Conservation (phyloP, 805 yeast genomes). For the Kuraishia floccosa region DNA sequence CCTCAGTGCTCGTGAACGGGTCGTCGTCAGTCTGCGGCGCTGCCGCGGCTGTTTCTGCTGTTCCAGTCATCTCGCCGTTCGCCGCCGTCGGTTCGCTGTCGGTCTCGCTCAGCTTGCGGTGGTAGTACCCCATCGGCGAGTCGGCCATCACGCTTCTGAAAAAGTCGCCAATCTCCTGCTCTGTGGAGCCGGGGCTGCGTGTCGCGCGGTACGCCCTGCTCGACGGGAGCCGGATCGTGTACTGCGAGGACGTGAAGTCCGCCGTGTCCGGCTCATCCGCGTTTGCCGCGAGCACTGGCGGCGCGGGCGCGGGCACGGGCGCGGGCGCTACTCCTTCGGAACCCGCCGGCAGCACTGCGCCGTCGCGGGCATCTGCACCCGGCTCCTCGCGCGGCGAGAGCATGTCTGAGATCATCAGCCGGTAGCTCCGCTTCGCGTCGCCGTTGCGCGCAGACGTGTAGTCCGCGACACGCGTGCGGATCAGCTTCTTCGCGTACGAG, state of each 20-base stretch:
- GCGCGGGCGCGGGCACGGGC: neutral
- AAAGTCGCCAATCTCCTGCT: slow-evolving; percentile 1
- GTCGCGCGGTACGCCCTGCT: neutral
- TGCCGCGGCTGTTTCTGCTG: neutral
- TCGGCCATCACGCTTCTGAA: slow-evolving; percentile 1
- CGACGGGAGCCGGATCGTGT: neutral
- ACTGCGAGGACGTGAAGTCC: neutral
- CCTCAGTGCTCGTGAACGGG: slow-evolving; percentile 5
- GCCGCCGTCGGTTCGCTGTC: neutral
- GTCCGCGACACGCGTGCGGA: slow-evolving; percentile 5
- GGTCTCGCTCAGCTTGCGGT: neutral
- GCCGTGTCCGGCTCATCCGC: neutral
- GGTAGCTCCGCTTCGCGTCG: too few relatives aligned
- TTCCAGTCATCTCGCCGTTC: neutral
- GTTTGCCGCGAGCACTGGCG: neutral
- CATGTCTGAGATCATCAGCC: too few relatives aligned
- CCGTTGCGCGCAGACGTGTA: too few relatives aligned
- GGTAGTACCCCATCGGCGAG: neutral
- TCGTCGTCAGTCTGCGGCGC: neutral
- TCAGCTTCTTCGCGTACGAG: slow-evolving; percentile 5
- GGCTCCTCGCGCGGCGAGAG: too few relatives aligned
- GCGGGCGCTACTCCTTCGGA: too few relatives aligned
- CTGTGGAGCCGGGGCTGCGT: neutral
- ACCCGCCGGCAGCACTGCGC: too few relatives aligned
- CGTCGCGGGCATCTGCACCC: too few relatives aligned